phyloP scores from a whole-genome alignment of 805 yeast genomes.

The Wickerhamiella brachini region DNA sequence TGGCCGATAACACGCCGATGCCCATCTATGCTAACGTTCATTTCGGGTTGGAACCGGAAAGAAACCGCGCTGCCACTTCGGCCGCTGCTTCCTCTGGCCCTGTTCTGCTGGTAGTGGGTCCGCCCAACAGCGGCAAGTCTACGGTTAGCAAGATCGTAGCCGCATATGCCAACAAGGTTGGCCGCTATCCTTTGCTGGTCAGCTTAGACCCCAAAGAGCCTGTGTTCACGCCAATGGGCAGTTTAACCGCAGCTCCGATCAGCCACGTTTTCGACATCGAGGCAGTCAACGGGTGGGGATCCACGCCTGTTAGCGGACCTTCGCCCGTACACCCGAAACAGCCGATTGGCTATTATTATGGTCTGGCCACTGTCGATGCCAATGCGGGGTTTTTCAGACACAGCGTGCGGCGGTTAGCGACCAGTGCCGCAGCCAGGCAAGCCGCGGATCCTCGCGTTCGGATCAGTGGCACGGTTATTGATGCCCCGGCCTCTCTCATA shows the following conservation, averaged over 20 bases:
- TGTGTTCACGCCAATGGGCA: slow-evolving; percentile 67
- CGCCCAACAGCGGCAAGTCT: slow-evolving; percentile 64
- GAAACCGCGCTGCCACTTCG: slow-evolving; percentile 23
- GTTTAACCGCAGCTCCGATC: slow-evolving; percentile 69
- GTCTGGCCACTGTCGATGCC: slow-evolving; percentile 44
- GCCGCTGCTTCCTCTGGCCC: background rate
- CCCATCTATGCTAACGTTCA: slow-evolving; percentile 52
- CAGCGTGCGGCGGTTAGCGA: slow-evolving; percentile 35
- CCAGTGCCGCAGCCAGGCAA: slow-evolving; percentile 33
- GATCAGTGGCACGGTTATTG: slow-evolving; percentile 51
- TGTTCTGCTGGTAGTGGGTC: slow-evolving; percentile 48
- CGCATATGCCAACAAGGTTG: slow-evolving; percentile 65
- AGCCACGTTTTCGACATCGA: slow-evolving; percentile 72
- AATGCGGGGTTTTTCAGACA: slow-evolving; percentile 45
- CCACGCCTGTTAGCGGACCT: slow-evolving; percentile 47
- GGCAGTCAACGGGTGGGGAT: slow-evolving; percentile 51
- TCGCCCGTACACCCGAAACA: slow-evolving; percentile 55
- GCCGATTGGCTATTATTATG: slow-evolving; percentile 74
- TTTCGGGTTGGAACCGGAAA: slow-evolving; percentile 52
- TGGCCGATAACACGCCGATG: slow-evolving; percentile 60
- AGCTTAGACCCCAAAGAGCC: slow-evolving; percentile 68
- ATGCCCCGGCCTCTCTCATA: slow-evolving; percentile 43
- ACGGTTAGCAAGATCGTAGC: slow-evolving; percentile 52
- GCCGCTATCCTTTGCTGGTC: slow-evolving; percentile 54
- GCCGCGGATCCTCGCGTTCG: slow-evolving; percentile 33